Base-by-base conservation (phyloP, 73 alveolate species). In the Paramecium primaurelia region DNA sequence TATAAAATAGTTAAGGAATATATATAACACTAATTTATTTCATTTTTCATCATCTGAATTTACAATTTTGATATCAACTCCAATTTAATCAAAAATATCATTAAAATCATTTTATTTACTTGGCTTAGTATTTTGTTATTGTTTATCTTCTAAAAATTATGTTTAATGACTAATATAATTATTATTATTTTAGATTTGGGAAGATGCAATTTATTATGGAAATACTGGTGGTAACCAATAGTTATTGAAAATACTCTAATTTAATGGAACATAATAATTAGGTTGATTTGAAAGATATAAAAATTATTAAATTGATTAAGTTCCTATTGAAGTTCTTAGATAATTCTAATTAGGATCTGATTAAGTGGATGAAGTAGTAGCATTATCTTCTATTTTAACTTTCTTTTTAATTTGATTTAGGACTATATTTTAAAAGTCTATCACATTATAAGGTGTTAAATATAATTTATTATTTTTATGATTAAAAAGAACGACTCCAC, bases 11-110 rank as follows among this genome's bases (percentile, higher is more conserved):
- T 54, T 54, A 18, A 54, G 3, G 20, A 16, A 49, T 12, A 54
- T 54, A 18, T 47, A 47, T 54, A 4, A 54, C 69, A 54, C 9
- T 54, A 54, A 16, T 54, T 4, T 73, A 36, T 37, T 4, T 73
- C 87, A 73, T 73, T 37, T 37, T 73, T 73, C 87, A 37, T 73
- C 58, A 73, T 73, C 87, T 0, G 87, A 73, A 40, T 73, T 44
- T 1, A 73, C 87, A 1, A 32, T 40, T 38, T 73, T 73, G 14
- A 73, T 73, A 73, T 73, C 87, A 3, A 37, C 59, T 36, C 84
- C 84, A 28, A 12, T 11, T 14, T 73, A 32, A 6, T 40, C 64
- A 20, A 73, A 73, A 30, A 73, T 30, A 36, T 73, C 87, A 73
- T 73, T 44, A 3, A 73, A 36, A 30, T 40, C 64, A 14, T 73